These are phyloP conservation scores for Lathyrus aphaca DNA, from an alignment of 306 rosid genomes.

Conservation along the genomic window DNA sequence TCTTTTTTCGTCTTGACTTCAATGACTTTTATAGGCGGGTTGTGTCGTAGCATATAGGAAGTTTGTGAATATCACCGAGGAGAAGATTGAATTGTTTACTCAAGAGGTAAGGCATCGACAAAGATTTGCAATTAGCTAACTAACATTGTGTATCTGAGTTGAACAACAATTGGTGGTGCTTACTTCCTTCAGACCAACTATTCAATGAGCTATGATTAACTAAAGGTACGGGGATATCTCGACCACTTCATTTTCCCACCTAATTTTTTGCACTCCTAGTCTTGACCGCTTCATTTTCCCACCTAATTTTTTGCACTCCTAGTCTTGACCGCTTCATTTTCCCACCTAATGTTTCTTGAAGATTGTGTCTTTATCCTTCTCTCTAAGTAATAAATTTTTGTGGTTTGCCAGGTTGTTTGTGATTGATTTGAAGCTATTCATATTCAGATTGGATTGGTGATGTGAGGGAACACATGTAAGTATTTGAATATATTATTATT, in stretches of 20 bases:
- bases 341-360: neutral
- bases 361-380: slow-evolving; percentile 36
- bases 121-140: slow-evolving; percentile 43
- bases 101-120: slow-evolving; percentile 33
- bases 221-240: slow-evolving; percentile 53
- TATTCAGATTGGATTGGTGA: slow-evolving; percentile 52
- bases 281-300: slow-evolving; percentile 1
- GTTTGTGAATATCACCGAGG: slow-evolving; percentile 34
- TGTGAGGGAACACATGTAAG: slow-evolving; percentile 50
- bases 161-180: slow-evolving; percentile 43
- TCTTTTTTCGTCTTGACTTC: slow-evolving; percentile 93
- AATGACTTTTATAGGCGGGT: slow-evolving; percentile 82
- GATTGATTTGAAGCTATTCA: slow-evolving; percentile 51
- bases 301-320: neutral
- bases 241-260: neutral
- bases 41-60: slow-evolving; percentile 55
- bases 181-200: slow-evolving; percentile 53
- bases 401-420: slow-evolving; percentile 54
- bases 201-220: slow-evolving; percentile 39
- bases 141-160: slow-evolving; percentile 41
- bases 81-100: slow-evolving; percentile 39
- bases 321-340: slow-evolving; percentile 3
- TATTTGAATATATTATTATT: slow-evolving; percentile 50
- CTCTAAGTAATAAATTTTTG: slow-evolving; percentile 49
- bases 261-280: neutral